Percentiles rank a stretch among this genome's conserved stretches.
Conservation (phyloP, 1,284 basidiomycete species). For the Mycena sp. region DNA sequence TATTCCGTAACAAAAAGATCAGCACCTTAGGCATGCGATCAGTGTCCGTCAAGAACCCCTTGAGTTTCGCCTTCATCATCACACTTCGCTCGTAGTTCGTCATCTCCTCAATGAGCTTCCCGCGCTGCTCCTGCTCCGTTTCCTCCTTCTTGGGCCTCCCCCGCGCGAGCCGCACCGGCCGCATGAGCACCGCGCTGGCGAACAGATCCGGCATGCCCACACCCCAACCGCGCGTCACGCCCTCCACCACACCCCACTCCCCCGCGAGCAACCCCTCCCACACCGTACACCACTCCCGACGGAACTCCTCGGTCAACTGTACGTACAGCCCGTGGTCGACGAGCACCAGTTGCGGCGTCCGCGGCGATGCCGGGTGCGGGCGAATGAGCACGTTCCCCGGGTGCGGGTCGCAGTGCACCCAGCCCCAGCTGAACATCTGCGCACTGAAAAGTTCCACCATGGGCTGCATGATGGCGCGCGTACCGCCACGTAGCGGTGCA, state of each 20-base stretch:
- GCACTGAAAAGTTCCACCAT: slow-evolving; percentile 87
- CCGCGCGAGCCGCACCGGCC: slow-evolving; percentile 57
- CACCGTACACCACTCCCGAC: slow-evolving; percentile 77
- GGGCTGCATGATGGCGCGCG: slow-evolving; percentile 75
- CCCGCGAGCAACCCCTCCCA: slow-evolving; percentile 83
- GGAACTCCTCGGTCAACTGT: slow-evolving; percentile 68
- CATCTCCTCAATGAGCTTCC: slow-evolving; percentile 40
- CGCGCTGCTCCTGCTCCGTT: slow-evolving; percentile 34
- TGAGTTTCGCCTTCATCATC: slow-evolving; percentile 70
- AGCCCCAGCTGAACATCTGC: slow-evolving; percentile 91
- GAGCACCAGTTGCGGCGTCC: slow-evolving; percentile 81
- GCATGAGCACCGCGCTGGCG: slow-evolving; percentile 76
- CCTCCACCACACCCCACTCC: slow-evolving; percentile 71
- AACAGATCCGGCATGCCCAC: slow-evolving; percentile 83
- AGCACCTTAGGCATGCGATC: slow-evolving; percentile 80
- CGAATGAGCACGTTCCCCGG: slow-evolving; percentile 89
- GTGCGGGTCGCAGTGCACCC: slow-evolving; percentile 84
- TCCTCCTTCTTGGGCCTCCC: slow-evolving; percentile 27
- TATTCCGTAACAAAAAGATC: slow-evolving; percentile 85
- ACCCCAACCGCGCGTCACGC: slow-evolving; percentile 79
- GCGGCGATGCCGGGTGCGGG: slow-evolving; percentile 67
- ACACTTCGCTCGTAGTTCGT: slow-evolving; percentile 72
- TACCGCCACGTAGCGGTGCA: slow-evolving; percentile 69
- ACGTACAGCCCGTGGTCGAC: slow-evolving; percentile 93
- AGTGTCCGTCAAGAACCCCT: slow-evolving; percentile 69